Evolutionary conservation across 116 monocot genomes (phyloP).

Genomic region (Zostera marina): DNA sequence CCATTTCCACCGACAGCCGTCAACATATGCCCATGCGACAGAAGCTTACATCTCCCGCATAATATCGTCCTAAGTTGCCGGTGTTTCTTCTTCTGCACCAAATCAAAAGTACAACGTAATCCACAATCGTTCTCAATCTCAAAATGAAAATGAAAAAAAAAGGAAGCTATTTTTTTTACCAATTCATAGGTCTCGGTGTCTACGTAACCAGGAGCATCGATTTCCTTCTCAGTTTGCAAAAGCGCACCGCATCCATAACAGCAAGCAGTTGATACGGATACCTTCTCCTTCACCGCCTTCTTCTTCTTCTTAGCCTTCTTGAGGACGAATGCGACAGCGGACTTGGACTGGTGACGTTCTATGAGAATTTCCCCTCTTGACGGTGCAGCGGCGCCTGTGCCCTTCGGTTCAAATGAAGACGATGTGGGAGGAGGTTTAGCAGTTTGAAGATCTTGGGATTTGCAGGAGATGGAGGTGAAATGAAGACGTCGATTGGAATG

Average conservation of each 20-base stretch:
- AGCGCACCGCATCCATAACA: conserved; percentile 95
- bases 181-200: conserved; percentile 57
- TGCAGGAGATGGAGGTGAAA: not conserved
- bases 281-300: conserved; percentile 9
- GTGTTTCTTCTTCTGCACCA: conserved; percentile 78
- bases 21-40: conserved; percentile 93
- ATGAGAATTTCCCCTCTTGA: conserved; percentile 64
- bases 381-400: conserved; percentile 59
- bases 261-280: conserved; percentile 12
- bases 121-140: not conserved
- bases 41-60: conserved; percentile 78
- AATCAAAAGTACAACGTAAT: not conserved
- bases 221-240: conserved; percentile 36
- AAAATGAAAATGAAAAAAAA: not conserved
- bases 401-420: conserved; percentile 26
- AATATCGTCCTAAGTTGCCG: conserved; percentile 73
- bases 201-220: conserved; percentile 74
- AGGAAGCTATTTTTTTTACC: conserved; percentile 14
- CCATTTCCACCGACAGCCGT: conserved; percentile 98
- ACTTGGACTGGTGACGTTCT: conserved; percentile 23
- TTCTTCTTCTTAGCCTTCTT: conserved; percentile 24
- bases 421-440: not conserved
- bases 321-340: conserved; percentile 23
- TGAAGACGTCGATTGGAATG: not conserved
- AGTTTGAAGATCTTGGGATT: not conserved